A percentile compares a stretch with the other conserved stretches of the same genome.
Evolutionary conservation across 306 rosid species (phyloP).

Genomic region (Cyamopsis tetragonoloba): DNA sequence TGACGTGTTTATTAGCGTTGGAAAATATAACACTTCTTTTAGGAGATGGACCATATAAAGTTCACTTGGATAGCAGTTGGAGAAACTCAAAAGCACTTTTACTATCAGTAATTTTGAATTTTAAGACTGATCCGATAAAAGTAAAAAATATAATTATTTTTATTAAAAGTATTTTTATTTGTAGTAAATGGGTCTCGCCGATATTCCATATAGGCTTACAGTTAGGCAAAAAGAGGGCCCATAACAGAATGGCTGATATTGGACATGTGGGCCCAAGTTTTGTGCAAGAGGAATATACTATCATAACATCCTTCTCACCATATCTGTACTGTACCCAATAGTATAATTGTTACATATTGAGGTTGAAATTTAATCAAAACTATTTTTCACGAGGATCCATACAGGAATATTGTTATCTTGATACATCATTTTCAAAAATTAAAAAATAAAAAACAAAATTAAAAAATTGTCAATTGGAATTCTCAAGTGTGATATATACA

Average conservation of each 20-base stretch:
- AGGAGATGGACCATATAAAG: constrained; percentile 35
- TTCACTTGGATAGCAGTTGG: too few relatives aligned
- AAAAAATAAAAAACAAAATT: too few relatives aligned
- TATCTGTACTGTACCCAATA: constrained; percentile 14
- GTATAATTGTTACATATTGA: background rate
- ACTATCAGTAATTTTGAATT: too few relatives aligned
- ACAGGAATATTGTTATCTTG: background rate
- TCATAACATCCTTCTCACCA: constrained; percentile 26
- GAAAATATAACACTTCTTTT: constrained; percentile 19
- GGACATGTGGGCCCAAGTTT: constrained; percentile 34
- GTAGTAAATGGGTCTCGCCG: too few relatives aligned
- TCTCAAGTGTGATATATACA: too few relatives aligned
- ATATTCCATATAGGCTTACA: too few relatives aligned
- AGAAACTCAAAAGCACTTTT: too few relatives aligned
- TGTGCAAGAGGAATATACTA: constrained; percentile 16
- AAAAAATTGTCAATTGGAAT: background rate
- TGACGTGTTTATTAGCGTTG: too few relatives aligned
- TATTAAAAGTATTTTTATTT: too few relatives aligned
- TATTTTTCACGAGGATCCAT: background rate
- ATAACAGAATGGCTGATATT: constrained; percentile 19
- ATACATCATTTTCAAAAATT: background rate
- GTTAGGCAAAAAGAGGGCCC: constrained; percentile 33
- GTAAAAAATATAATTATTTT: too few relatives aligned
- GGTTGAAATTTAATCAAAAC: background rate
- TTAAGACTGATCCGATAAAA: too few relatives aligned